These are phyloP conservation scores for Rhododendron henanense DNA, from an alignment of 148 eudicot genomes.

Conservation along the genomic window DNA sequence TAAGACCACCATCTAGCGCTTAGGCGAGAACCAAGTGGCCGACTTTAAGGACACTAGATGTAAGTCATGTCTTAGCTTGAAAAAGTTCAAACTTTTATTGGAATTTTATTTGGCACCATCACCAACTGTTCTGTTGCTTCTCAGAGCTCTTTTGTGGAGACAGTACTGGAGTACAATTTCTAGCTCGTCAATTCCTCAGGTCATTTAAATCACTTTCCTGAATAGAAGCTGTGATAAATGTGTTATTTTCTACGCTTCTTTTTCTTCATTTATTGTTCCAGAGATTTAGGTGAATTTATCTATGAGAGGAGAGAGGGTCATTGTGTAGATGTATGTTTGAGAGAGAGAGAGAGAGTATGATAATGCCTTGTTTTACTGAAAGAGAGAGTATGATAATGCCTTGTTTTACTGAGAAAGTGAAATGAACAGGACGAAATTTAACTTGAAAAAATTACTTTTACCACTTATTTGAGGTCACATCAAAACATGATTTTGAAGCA, in stretches of 20 bases:
- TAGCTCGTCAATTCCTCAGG: conserved; percentile 4
- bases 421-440: background rate
- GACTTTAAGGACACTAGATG: background rate
- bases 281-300: background rate
- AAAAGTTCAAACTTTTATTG: background rate
- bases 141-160: background rate
- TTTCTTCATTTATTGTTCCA: background rate
- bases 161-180: background rate
- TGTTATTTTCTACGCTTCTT: background rate
- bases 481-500: background rate
- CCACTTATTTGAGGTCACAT: background rate
- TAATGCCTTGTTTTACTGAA: background rate
- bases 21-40: too few species aligned
- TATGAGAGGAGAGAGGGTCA: background rate
- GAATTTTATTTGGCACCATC: background rate
- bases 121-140: background rate
- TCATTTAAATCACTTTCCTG: background rate
- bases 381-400: background rate
- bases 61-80: conserved; percentile 14
- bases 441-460: background rate
- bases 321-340: background rate
- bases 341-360: background rate
- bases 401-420: background rate
- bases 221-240: background rate
- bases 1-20: too few species aligned